Conservation (phyloP, 2,329 filamentous ascomycete species). For the Pseudogymnoascus sp. region DNA sequence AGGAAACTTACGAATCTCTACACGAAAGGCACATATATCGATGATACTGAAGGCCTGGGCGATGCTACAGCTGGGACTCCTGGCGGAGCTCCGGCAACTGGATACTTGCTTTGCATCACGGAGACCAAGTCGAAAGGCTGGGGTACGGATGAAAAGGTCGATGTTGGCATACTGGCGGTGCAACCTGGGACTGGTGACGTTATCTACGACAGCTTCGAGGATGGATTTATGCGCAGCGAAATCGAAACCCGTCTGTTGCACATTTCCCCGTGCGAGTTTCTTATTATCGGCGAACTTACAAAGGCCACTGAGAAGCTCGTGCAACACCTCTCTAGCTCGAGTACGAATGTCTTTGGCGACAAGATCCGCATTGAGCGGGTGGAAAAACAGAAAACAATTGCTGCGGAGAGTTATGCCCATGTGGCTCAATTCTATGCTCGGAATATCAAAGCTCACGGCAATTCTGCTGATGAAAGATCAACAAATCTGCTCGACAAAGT, state of each 20-base stretch:
- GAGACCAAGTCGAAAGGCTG: conserved; percentile 70
- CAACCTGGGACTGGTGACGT: conserved; percentile 94
- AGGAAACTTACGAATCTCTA: conserved; percentile 93
- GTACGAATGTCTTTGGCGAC: conserved; percentile 86
- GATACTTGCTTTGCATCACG: conserved; percentile 89
- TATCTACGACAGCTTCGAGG: conserved; percentile 90
- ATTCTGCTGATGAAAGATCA: conserved; percentile 45
- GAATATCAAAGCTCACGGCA: conserved; percentile 58
- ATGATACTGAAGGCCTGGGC: conserved; percentile 78
- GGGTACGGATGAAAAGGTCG: conserved; percentile 86
- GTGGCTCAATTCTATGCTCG: conserved; percentile 89
- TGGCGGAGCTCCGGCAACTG: conserved; percentile 54
- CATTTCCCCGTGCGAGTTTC: conserved; percentile 89
- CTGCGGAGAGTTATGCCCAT: conserved; percentile 76
- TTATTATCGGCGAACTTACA: conserved; percentile 84
- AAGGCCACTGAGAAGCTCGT: conserved; percentile 89
- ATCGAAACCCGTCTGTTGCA: conserved; percentile 92
- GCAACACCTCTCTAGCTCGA: conserved; percentile 79
- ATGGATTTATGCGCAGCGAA: conserved; percentile 94
- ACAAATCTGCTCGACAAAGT: conserved; percentile 74
- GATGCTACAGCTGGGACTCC: conserved; percentile 42
- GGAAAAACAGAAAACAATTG: conserved; percentile 67
- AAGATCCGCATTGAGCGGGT: conserved; percentile 76
- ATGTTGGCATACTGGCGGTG: conserved; percentile 85
- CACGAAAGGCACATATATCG: conserved; percentile 95